These are phyloP conservation scores for Euphrasia arctica DNA, from an alignment of 305 asterid genomes.

Conservation along the genomic window DNA sequence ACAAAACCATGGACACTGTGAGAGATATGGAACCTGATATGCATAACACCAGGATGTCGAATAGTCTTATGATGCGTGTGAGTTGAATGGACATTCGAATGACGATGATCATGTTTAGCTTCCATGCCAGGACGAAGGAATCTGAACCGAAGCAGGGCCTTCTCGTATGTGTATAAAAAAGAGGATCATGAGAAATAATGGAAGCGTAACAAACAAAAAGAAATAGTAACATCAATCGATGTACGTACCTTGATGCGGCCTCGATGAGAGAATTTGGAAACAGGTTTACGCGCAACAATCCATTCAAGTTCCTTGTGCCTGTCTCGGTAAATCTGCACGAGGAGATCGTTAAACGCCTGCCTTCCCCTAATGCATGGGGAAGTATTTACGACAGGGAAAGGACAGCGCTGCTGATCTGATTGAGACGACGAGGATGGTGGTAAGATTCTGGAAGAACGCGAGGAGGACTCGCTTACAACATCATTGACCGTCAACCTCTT, in stretches of 20 bases:
- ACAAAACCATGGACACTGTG: not conserved
- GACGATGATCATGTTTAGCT: conserved; percentile 33
- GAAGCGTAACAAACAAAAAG: not conserved
- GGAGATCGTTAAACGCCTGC: conserved; percentile 60
- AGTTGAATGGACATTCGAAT: conserved; percentile 27
- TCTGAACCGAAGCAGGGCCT: conserved; percentile 71
- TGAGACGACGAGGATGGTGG: conserved; percentile 21
- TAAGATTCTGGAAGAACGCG: too few species aligned
- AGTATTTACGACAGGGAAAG: conserved; percentile 28
- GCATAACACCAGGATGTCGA: conserved; percentile 31
- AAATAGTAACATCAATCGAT: too few species aligned
- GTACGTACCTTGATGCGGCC: conserved; percentile 74
- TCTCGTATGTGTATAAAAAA: not conserved
- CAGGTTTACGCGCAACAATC: conserved; percentile 47
- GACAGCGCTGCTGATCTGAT: conserved; percentile 31
- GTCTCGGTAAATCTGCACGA: conserved; percentile 55
- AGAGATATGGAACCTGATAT: conserved; percentile 40
- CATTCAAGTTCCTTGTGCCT: conserved; percentile 56
- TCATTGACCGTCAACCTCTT: conserved; percentile 47
- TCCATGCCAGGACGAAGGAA: conserved; percentile 60
- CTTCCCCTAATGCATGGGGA: conserved; percentile 77
- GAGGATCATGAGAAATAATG: conserved; percentile 2
- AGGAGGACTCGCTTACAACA: conserved; percentile 26
- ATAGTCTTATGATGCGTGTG: conserved; percentile 31
- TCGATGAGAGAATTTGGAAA: conserved; percentile 67